phyloP scores from a whole-genome alignment of 2,329 filamentous ascomycete species.

The Fusarium tupiense region DNA sequence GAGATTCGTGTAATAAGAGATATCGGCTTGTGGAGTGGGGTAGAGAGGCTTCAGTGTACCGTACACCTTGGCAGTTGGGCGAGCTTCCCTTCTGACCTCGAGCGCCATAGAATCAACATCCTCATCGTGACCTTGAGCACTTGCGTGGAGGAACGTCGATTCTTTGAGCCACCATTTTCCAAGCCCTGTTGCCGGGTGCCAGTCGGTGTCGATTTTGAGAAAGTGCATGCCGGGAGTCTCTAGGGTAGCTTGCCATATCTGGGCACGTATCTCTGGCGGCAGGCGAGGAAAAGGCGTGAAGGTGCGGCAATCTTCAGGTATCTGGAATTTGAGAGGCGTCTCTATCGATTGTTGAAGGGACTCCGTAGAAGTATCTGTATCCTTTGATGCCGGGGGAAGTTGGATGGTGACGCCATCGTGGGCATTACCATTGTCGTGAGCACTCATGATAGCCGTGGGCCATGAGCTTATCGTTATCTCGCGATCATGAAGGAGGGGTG shows the following conservation, averaged over 20 bases:
- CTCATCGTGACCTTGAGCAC: constrained; percentile 22
- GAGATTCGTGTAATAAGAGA: constrained; percentile 47
- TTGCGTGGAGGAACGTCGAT: not conserved
- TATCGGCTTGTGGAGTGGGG: constrained; percentile 44
- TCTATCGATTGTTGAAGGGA: not conserved
- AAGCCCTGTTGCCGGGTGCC: constrained; percentile 7
- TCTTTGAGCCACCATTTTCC: constrained; percentile 41
- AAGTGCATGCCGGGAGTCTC: constrained; percentile 50
- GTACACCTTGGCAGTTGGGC: constrained; percentile 22
- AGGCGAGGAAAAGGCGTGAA: constrained; percentile 47
- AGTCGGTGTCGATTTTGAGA: constrained; percentile 42
- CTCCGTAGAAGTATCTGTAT: not conserved
- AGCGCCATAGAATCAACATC: constrained; percentile 34
- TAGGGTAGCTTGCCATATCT: constrained; percentile 48
- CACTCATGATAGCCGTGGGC: constrained; percentile 33
- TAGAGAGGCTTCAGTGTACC: constrained; percentile 42
- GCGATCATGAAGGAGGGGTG: constrained; percentile 32
- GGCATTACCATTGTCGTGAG: constrained; percentile 14
- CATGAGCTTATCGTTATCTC: constrained; percentile 33
- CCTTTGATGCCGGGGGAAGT: not conserved
- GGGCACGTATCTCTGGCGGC: constrained; percentile 49
- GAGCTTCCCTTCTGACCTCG: constrained; percentile 39
- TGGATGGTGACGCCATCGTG: not conserved
- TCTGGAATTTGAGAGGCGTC: constrained; percentile 43
- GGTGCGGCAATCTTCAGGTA: constrained; percentile 45